phyloP scores from a whole-genome alignment of 2,329 filamentous ascomycete genomes.

The Cytospora piceae region DNA sequence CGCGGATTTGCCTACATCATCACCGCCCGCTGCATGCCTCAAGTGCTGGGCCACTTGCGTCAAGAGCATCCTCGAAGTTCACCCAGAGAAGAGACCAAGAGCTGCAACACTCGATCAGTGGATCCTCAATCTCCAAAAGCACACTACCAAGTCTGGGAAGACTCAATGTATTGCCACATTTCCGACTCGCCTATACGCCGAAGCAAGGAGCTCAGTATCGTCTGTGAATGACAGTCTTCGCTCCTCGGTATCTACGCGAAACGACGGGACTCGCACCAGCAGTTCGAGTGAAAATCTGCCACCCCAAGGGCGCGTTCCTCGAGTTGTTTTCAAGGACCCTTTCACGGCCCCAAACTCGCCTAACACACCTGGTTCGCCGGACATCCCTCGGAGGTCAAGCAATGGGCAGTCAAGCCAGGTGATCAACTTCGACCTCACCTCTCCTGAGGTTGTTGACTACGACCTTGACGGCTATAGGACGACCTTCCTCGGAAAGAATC shows the following conservation, averaged over 20 bases:
- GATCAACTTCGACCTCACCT: neutral
- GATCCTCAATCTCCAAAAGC: neutral
- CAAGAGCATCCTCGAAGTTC: slow-evolving; percentile 11
- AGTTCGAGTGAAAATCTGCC: neutral
- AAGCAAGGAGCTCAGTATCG: neutral
- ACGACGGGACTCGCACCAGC: neutral
- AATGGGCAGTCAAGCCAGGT: neutral
- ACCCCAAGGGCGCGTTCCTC: neutral
- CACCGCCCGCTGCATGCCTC: neutral
- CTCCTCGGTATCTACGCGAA: neutral
- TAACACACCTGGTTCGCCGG: neutral
- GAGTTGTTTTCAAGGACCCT: neutral
- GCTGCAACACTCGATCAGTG: slow-evolving; percentile 9
- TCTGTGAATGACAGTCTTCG: neutral
- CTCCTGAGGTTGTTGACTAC: slow-evolving; percentile 10
- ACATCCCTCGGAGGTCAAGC: neutral
- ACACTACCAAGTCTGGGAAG: neutral
- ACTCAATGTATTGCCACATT: neutral
- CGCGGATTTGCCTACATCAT: neutral
- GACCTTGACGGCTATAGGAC: slow-evolving; percentile 16
- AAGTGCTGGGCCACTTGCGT: slow-evolving; percentile 26
- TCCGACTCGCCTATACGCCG: neutral
- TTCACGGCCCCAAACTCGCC: neutral
- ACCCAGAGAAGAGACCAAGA: slow-evolving; percentile 11
- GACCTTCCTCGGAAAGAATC: slow-evolving; percentile 5